phyloP scores from a whole-genome alignment of 78 protist species.

The Monocercomonoides exilis region DNA sequence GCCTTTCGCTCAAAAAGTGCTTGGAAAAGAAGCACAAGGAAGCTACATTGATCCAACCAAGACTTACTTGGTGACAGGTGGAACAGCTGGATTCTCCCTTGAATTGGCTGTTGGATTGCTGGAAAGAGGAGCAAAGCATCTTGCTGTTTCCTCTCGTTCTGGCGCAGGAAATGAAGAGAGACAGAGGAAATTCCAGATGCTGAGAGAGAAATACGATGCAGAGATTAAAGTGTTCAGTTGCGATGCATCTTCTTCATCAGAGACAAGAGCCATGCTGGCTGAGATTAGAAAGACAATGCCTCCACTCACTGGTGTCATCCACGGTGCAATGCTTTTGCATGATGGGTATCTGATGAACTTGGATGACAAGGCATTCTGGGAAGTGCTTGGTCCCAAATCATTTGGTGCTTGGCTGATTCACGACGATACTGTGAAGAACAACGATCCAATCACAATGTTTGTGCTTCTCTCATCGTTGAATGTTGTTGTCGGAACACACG shows the following conservation, averaged over 20 bases:
- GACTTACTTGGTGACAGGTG: slow-evolving; percentile 5
- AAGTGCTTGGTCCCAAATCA: background rate
- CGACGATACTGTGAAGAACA: background rate
- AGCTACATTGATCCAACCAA: background rate
- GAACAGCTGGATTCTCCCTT: background rate
- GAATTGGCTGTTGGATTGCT: background rate
- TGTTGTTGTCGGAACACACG: background rate
- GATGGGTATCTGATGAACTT: background rate
- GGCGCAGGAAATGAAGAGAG: background rate
- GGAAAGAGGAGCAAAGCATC: background rate
- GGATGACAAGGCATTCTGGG: background rate
- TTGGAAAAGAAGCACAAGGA: background rate
- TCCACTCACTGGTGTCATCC: background rate
- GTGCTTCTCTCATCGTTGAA: background rate
- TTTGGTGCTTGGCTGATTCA: slow-evolving; percentile 6
- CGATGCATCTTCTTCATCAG: background rate
- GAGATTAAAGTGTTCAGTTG: background rate
- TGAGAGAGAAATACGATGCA: background rate
- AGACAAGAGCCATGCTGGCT: slow-evolving; percentile 1
- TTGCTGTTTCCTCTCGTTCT: slow-evolving; percentile 11
- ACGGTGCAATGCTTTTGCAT: background rate
- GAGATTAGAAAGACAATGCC: background rate
- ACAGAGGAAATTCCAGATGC: background rate
- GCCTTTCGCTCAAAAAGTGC: background rate
- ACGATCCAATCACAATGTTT: background rate